Evolutionary conservation across 139 green algal genomes (phyloP).

Genomic region (Volvox africanus): DNA sequence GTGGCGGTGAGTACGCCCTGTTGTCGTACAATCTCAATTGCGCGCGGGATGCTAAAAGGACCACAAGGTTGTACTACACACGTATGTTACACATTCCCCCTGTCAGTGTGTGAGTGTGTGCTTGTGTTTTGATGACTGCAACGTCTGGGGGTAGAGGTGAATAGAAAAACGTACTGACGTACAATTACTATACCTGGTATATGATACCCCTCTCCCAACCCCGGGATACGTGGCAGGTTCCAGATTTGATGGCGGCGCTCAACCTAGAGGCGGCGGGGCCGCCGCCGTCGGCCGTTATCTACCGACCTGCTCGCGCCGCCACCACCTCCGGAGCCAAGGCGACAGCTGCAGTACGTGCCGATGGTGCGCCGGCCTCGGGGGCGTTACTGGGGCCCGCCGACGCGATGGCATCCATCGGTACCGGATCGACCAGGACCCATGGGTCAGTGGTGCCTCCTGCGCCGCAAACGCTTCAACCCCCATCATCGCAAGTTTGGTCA

Average conservation of each 20-base stretch:
- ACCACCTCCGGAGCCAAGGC: not conserved
- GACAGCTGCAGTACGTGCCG: not conserved
- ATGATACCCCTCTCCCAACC: no score
- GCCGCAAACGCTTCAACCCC: not conserved
- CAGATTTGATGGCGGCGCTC: constrained; percentile 13
- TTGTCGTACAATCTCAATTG: not conserved
- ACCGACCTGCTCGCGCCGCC: constrained; percentile 5
- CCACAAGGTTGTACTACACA: no score
- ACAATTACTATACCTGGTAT: no score
- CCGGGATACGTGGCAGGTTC: constrained; percentile 13
- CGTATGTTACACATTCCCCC: no score
- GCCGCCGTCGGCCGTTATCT: constrained; percentile 30
- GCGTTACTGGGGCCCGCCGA: not conserved
- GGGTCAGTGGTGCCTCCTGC: not conserved
- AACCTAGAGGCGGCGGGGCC: not conserved
- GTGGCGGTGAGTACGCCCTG: constrained; percentile 63
- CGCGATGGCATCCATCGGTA: not conserved
- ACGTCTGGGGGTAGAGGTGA: no score
- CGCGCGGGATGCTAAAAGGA: no score
- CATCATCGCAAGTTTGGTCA: not conserved
- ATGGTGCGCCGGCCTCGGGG: no score
- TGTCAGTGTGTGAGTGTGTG: no score
- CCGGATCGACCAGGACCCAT: not conserved
- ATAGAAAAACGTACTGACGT: no score
- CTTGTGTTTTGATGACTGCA: no score